Percentiles rank a stretch among this genome's conserved stretches.
Conservation (phyloP, 2,329 filamentous ascomycete species). For the Aspergillus sp. region DNA sequence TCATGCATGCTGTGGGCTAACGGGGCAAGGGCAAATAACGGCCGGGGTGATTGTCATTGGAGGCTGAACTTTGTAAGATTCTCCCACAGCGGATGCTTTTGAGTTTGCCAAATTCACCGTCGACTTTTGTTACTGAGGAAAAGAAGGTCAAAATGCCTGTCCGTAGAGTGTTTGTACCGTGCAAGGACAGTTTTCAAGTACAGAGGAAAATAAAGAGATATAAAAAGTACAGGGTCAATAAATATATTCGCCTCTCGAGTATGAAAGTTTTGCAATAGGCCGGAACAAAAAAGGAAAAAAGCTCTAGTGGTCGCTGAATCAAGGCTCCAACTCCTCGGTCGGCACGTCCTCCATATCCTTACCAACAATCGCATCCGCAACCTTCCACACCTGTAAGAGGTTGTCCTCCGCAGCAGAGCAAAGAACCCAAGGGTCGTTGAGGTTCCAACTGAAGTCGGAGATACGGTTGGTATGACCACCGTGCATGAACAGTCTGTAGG, state of each 20-base stretch:
- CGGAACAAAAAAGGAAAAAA: neutral
- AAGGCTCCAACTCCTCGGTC: slow-evolving; percentile 70
- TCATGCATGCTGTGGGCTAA: slow-evolving; percentile 4
- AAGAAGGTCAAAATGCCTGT: neutral
- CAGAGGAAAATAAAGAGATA: neutral
- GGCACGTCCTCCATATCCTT: slow-evolving; percentile 74
- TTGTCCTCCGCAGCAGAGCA: slow-evolving; percentile 97
- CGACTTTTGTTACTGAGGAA: neutral
- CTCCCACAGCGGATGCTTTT: no score
- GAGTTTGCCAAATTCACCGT: no score
- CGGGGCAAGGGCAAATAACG: neutral
- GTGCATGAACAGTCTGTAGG: slow-evolving; percentile 85
- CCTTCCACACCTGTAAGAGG: slow-evolving; percentile 90
- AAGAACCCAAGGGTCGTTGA: slow-evolving; percentile 94
- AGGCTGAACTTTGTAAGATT: neutral
- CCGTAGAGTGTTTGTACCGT: neutral
- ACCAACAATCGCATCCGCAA: slow-evolving; percentile 76
- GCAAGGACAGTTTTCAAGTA: neutral
- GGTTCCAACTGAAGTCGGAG: slow-evolving; percentile 97
- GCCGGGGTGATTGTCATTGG: neutral
- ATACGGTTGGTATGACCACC: slow-evolving; percentile 96
- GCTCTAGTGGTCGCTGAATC: slow-evolving; percentile 9
- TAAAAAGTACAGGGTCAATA: neutral
- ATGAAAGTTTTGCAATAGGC: neutral
- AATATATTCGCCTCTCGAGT: neutral